These are phyloP conservation scores for Angomonas desouzai DNA, from an alignment of 208 protist genomes.

Conservation along the genomic window DNA sequence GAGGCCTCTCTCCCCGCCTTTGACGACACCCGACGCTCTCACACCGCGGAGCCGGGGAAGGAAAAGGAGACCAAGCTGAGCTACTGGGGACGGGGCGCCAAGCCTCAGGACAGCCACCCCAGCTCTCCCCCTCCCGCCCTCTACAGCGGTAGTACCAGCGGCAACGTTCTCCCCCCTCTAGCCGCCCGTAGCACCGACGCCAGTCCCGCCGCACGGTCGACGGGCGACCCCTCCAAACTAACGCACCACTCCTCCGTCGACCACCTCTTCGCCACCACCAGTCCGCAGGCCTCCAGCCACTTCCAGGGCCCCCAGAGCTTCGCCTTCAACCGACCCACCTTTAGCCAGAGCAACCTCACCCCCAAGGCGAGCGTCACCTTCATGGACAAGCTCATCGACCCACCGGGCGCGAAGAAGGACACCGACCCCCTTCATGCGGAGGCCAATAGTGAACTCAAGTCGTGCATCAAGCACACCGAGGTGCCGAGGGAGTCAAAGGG, in stretches of 20 bases:
- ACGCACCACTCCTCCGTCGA: background rate
- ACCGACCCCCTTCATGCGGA: background rate
- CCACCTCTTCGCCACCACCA: background rate
- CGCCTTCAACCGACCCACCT: background rate
- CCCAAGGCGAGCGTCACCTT: conserved; percentile 5
- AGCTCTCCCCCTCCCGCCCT: background rate
- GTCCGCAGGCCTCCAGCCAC: background rate
- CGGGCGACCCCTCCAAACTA: background rate
- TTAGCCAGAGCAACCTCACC: background rate
- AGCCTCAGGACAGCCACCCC: background rate
- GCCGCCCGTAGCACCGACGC: background rate
- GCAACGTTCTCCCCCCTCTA: background rate
- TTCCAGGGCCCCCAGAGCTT: background rate
- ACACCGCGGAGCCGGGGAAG: background rate
- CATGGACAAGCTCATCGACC: background rate
- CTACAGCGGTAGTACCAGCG: background rate
- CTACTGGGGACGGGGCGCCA: background rate
- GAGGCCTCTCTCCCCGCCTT: background rate
- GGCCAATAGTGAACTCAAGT: background rate
- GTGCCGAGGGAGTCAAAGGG: background rate
- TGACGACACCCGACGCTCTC: background rate
- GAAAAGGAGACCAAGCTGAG: background rate
- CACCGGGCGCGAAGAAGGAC: background rate
- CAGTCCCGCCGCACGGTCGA: background rate
- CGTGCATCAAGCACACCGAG: conserved; percentile 4